Conservation (phyloP, 2,329 filamentous ascomycete species). For the Torrubiellomyces zombiae region DNA sequence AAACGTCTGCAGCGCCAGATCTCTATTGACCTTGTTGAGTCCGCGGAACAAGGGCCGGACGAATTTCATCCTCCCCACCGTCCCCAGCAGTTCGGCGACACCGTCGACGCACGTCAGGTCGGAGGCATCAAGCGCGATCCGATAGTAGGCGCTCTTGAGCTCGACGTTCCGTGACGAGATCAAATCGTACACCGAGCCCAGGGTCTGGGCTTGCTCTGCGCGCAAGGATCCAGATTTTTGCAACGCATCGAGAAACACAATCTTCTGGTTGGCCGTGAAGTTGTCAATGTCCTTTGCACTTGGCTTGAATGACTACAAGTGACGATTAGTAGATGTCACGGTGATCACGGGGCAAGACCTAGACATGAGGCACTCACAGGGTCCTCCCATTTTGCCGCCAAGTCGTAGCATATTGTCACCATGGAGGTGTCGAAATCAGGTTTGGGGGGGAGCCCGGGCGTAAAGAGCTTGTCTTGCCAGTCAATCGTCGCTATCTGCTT, state of each 20-base stretch:
- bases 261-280: slow-evolving; percentile 74
- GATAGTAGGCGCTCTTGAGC: slow-evolving; percentile 64
- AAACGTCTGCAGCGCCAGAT: slow-evolving; percentile 67
- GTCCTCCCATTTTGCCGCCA: slow-evolving; percentile 68
- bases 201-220: slow-evolving; percentile 46
- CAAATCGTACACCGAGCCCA: slow-evolving; percentile 63
- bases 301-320: slow-evolving; percentile 41
- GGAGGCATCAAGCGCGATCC: slow-evolving; percentile 59
- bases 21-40: slow-evolving; percentile 56
- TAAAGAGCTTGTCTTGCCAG: slow-evolving; percentile 82
- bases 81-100: slow-evolving; percentile 57
- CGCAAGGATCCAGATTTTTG: slow-evolving; percentile 48
- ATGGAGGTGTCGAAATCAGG: slow-evolving; percentile 80
- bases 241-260: slow-evolving; percentile 76
- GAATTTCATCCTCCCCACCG: slow-evolving; percentile 93
- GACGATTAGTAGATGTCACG: slow-evolving; percentile 9
- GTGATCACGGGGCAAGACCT: too few species aligned
- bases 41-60: slow-evolving; percentile 70
- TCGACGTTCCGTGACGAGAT: slow-evolving; percentile 69
- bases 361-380: slow-evolving; percentile 21
- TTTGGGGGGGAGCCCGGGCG: slow-evolving; percentile 77
- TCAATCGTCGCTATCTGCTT: slow-evolving; percentile 58
- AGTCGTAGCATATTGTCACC: slow-evolving; percentile 67
- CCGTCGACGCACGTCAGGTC: slow-evolving; percentile 53
- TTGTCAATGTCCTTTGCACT: slow-evolving; percentile 48